Conservation (phyloP, 2,329 filamentous ascomycete genomes). For the Botrytis medusae region DNA sequence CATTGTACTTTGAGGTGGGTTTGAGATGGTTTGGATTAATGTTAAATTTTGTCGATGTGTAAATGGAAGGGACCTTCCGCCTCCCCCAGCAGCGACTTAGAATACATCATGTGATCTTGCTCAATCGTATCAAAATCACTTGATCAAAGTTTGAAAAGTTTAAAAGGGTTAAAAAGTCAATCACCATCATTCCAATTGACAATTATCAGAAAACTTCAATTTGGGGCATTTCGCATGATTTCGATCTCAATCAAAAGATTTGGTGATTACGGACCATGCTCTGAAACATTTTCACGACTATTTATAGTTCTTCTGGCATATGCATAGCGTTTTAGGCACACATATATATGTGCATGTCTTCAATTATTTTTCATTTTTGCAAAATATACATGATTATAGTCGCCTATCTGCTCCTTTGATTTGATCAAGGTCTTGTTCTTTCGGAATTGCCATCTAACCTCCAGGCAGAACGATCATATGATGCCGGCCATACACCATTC, state of each 20-base stretch:
- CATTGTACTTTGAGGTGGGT: not conserved
- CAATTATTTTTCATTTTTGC: not conserved
- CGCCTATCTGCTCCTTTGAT: not conserved
- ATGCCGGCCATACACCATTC: constrained; percentile 40
- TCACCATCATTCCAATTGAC: not conserved
- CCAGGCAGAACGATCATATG: constrained; percentile 24
- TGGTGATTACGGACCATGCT: not conserved
- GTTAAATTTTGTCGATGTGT: not conserved
- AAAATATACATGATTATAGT: not conserved
- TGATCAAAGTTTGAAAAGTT: too few relatives aligned
- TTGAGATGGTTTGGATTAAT: not conserved
- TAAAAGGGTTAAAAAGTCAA: not conserved
- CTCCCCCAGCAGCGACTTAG: not conserved
- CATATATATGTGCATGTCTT: not conserved
- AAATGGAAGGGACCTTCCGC: not conserved
- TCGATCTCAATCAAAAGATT: not conserved
- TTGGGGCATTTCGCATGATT: not conserved
- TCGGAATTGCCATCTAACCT: constrained; percentile 12
- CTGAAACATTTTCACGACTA: not conserved
- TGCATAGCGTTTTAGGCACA: not conserved
- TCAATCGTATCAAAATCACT: not conserved
- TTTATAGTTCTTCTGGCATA: not conserved
- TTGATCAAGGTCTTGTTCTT: constrained; percentile 6
- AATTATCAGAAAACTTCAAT: not conserved
- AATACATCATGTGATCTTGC: not conserved